phyloP scores from a whole-genome alignment of 371 early-diverging fungal species.

The Zychaea mexicana region DNA sequence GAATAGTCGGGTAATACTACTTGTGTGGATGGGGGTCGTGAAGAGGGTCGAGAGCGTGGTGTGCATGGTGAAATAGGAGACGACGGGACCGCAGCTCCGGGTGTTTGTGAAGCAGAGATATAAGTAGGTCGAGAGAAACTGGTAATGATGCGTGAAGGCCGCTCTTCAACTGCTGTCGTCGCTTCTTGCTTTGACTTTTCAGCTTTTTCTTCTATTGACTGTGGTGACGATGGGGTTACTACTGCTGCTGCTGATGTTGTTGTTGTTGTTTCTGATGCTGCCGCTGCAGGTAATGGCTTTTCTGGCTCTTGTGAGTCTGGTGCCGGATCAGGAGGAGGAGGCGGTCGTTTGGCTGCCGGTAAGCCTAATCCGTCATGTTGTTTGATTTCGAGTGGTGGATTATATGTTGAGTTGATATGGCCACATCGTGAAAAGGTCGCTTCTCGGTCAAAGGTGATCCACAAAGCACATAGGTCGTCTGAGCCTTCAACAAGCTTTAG shows the following conservation, averaged over 20 bases:
- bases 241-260: not conserved
- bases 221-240: not conserved
- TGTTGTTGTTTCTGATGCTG: not conserved
- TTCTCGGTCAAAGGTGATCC: slow-evolving; percentile 72
- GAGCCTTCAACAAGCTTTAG: slow-evolving; percentile 56
- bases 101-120: not conserved
- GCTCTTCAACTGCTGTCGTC: slow-evolving; percentile 1
- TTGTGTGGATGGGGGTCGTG: not conserved
- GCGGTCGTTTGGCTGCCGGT: slow-evolving; percentile 15
- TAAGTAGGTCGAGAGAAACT: slow-evolving; percentile 22
- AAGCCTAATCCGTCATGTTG: slow-evolving; percentile 23
- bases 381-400: slow-evolving; percentile 14
- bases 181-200: not conserved
- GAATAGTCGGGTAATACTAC: slow-evolving; percentile 30
- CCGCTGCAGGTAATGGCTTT: too few relatives aligned
- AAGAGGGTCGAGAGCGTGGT: slow-evolving; percentile 8
- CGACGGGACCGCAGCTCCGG: not conserved
- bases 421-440: slow-evolving; percentile 53
- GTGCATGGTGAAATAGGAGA: slow-evolving; percentile 19
- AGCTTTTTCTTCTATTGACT: not conserved
- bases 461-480: slow-evolving; percentile 62
- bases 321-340: not conserved
- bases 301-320: too few relatives aligned
- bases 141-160: slow-evolving; percentile 14
- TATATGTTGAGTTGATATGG: slow-evolving; percentile 12